Evolutionary conservation across 345 rosid genomes (phyloP), one percentile per base, ranked within the genome.

Genomic region (Cardamine resedifolia): DNA sequence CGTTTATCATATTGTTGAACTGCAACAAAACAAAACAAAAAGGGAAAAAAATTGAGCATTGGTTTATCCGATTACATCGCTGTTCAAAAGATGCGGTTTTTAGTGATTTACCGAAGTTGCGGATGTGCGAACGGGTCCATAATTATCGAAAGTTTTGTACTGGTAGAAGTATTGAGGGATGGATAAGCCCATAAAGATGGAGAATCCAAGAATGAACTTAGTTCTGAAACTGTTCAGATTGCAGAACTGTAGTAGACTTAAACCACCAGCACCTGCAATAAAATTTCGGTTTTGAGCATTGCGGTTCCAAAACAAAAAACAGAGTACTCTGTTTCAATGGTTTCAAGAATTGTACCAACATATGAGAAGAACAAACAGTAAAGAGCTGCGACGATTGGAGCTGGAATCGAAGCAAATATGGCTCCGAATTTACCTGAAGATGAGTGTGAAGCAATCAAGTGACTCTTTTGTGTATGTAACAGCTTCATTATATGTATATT

Each of bases 1-100:
- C 94, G 63, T 93, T 93, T 64, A 88, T 79, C 83, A 88, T 90
- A 80, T 88, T 87, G 64, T 93, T 93, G 80, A 90, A 93, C 98
- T 93, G 93, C 82, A 77, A 62, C 18, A 41, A 38, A 41, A 12
- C 43, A n/a, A 78, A 50, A 7, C n/a, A n/a, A n/a, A n/a, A 45
- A 68, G n/a, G 12, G 21, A 15, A 58, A 18, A 26, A 45, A 27
- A 1, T 5, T 10, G 20, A 64, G 15, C 12, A 48, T 66, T 19
- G 26, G 18, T 69, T 34, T 45, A 28, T 19, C 5, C 3, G 20
- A 43, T 43, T 31, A 44, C 26, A 5, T 28, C 3, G 14, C 5
- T 27, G 20, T 14, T 12, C 0, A 9, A 24, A 45, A 23, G 11
- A 47, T 4, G 58, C 0, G 7, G 3, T 56, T 64, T 49, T 2